Evolutionary conservation across 1,284 basidiomycete genomes (phyloP).

Genomic region (Athelia psychrophila): DNA sequence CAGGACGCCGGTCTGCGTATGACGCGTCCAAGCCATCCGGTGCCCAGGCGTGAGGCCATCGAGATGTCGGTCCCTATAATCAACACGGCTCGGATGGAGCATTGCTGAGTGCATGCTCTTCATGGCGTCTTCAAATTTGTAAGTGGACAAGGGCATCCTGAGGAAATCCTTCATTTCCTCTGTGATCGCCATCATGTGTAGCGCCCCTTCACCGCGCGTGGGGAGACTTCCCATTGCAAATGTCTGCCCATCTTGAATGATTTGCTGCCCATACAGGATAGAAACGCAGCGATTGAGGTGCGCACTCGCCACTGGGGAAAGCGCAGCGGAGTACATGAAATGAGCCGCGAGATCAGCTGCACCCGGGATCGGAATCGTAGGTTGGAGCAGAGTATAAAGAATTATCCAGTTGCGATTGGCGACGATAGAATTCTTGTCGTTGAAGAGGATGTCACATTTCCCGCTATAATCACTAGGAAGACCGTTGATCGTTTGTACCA

Average conservation of each 20-base stretch:
- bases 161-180: background rate
- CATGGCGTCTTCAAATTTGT: constrained; percentile 25
- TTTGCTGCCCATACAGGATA: background rate
- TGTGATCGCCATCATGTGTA: background rate
- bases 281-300: constrained; percentile 13
- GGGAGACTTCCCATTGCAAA: background rate
- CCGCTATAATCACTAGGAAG: constrained; percentile 20
- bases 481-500: constrained; percentile 22
- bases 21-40: constrained; percentile 31
- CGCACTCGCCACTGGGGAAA: constrained; percentile 12
- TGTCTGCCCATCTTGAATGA: background rate
- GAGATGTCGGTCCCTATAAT: constrained; percentile 32
- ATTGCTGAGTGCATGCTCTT: constrained; percentile 27
- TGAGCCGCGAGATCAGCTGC: constrained; percentile 22
- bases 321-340: constrained; percentile 21
- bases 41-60: constrained; percentile 31
- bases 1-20: constrained; percentile 36
- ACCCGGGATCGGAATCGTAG: constrained; percentile 17
- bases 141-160: constrained; percentile 22
- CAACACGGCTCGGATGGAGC: constrained; percentile 25
- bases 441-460: constrained; percentile 20
- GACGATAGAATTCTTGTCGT: constrained; percentile 16
- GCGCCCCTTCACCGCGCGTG: background rate
- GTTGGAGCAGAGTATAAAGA: constrained; percentile 19
- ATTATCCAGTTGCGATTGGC: constrained; percentile 20